Evolutionary conservation across 2,329 filamentous ascomycete species (phyloP), one percentile per base, ranked within the genome.

Genomic region (Nemania sp.): DNA sequence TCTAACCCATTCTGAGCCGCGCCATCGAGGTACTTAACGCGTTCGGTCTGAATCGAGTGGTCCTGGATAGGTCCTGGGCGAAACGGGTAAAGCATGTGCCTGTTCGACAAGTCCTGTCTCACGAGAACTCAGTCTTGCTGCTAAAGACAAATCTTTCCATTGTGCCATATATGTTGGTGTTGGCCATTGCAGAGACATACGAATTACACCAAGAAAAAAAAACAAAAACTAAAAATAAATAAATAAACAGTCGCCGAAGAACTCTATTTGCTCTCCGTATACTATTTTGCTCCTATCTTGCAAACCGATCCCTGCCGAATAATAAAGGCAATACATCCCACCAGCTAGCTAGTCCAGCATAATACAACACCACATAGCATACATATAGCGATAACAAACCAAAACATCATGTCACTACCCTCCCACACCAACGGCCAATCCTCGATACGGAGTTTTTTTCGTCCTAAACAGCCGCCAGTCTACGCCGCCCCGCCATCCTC

Each of bases 381-480:
- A n/a, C 20, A 20, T 11, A 2, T 20, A 15, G 24, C 27, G 20
- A 6, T 1, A 54, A 27, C 22, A 52, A 6, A 27, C 20, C 32
- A 52, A 38, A 35, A 24, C 53, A 79, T 77, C 70, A 81, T 82
- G 80, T 77, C 80, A 67, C 77, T 78, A 56, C 73, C 78, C 47
- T 74, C 75, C 47, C 73, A 75, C 56, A 75, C 77, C 66, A 80
- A 80, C 65, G 72, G 72, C 32, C 78, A 89, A 75, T 79, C 84
- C 45, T 89, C 88, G 53, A 90, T 91, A 73, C 86, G 85, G 62
- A 89, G 87, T 62, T 91, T 90, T 80, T 90, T 91, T 77, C 82
- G 83, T 69, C 83, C 84, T 55, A 80, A 79, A 71, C 75, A 81
- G 54, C 82, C 83, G 54, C 82, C 83, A 51, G 80, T 81, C 64